Percentiles rank a stretch among this genome's conserved stretches.
These are phyloP conservation scores for Candida railenensis DNA, from an alignment of 805 yeast species.

Conservation along the genomic window DNA sequence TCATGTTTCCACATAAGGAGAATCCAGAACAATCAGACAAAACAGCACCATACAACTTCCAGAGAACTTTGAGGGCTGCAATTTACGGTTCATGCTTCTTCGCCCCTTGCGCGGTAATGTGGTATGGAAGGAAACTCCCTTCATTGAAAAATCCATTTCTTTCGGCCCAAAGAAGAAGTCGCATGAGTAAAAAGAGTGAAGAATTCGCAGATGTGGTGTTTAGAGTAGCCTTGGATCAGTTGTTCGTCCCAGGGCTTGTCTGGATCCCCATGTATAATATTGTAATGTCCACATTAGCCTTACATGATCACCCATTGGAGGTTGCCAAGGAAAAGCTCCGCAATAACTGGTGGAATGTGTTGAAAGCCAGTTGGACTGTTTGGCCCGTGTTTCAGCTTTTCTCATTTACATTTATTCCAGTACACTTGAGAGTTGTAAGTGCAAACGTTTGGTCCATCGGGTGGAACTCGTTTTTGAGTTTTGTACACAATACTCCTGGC, in stretches of 20 bases:
- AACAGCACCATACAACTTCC: conserved; percentile 19
- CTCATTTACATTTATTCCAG: conserved; percentile 37
- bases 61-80: conserved; percentile 35
- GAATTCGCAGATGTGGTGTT: conserved; percentile 19
- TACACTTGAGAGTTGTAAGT: conserved; percentile 36
- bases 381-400: conserved; percentile 42
- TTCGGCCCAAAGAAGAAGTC: conserved; percentile 11
- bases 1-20: conserved; percentile 30
- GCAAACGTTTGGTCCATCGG: conserved; percentile 40
- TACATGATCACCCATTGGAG: conserved; percentile 33
- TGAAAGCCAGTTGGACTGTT: conserved; percentile 40
- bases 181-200: conserved; percentile 11
- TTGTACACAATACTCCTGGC: conserved; percentile 47
- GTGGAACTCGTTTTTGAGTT: conserved; percentile 44
- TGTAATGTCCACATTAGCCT: conserved; percentile 35
- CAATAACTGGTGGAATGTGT: conserved; percentile 41
- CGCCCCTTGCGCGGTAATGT: conserved; percentile 38
- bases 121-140: conserved; percentile 41
- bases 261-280: conserved; percentile 45
- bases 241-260: conserved; percentile 34
- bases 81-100: conserved; percentile 37
- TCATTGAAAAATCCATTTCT: conserved; percentile 34
- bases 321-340: conserved; percentile 31
- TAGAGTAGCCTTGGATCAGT: conserved; percentile 35
- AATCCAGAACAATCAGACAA: conserved; percentile 11